phyloP scores from a whole-genome alignment of 108 stramenopile species.

The Fragilaria crotonensis region DNA sequence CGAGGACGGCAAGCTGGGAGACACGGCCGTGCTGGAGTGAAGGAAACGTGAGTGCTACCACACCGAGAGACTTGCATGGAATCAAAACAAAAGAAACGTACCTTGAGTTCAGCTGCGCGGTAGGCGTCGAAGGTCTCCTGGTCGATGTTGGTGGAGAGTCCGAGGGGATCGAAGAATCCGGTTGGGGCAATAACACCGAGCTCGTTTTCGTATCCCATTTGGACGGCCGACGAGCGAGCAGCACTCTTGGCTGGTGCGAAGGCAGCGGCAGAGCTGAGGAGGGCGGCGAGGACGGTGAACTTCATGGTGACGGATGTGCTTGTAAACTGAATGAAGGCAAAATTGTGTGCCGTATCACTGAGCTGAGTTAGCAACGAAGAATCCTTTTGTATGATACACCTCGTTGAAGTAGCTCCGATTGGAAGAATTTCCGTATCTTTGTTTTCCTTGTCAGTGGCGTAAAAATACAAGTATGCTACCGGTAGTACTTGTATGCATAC shows the following conservation, averaged over 20 bases:
- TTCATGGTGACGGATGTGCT: constrained; percentile 61
- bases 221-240: constrained; percentile 27
- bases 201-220: constrained; percentile 33
- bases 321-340: too few relatives aligned
- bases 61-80: too few relatives aligned
- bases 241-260: constrained; percentile 43
- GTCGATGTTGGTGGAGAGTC: constrained; percentile 44
- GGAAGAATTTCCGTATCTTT: too few relatives aligned
- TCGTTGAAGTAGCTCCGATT: too few relatives aligned
- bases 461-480: too few relatives aligned
- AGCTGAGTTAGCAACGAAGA: too few relatives aligned
- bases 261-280: constrained; percentile 53
- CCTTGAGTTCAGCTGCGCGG: constrained; percentile 74
- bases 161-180: constrained; percentile 80
- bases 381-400: too few relatives aligned
- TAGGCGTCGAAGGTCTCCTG: constrained; percentile 62
- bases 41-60: too few relatives aligned
- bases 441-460: too few relatives aligned
- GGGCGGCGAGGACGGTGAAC: constrained; percentile 48
- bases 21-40: constrained; percentile 87
- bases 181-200: constrained; percentile 60
- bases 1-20: constrained; percentile 68
- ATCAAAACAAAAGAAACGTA: too few relatives aligned
- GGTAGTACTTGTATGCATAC: too few relatives aligned
- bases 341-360: too few relatives aligned